These are phyloP conservation scores for Colletotrichum liriopes DNA, from an alignment of 2,329 filamentous ascomycete genomes.

Conservation along the genomic window DNA sequence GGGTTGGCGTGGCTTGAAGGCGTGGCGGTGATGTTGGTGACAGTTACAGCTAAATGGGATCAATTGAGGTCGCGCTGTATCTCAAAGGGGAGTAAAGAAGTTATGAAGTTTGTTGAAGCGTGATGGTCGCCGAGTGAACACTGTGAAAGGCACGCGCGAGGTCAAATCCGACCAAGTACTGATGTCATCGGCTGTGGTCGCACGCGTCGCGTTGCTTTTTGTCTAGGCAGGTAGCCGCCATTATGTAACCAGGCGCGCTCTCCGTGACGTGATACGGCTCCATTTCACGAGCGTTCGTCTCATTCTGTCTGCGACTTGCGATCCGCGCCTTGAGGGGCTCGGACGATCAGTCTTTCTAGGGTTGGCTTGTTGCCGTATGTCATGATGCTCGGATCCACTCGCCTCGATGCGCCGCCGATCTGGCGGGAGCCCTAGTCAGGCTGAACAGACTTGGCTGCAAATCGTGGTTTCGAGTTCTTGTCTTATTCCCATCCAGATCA, in stretches of 20 bases:
- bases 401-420: neutral
- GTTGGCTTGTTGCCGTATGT: neutral
- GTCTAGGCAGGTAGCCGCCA: conserved; percentile 33
- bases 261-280: conserved; percentile 7
- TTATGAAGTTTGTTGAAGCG: neutral
- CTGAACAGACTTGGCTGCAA: neutral
- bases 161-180: conserved; percentile 17
- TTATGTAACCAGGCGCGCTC: conserved; percentile 33
- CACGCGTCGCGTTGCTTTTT: conserved; percentile 42
- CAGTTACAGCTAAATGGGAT: neutral
- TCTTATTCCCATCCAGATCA: neutral
- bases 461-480: neutral
- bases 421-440: neutral
- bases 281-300: neutral
- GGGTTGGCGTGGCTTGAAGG: neutral
- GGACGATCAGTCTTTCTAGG: neutral
- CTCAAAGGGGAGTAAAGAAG: neutral
- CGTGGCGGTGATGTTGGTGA: neutral
- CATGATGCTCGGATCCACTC: neutral
- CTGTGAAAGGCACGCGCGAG: neutral
- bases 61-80: neutral
- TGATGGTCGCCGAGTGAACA: neutral
- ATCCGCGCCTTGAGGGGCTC: neutral
- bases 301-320: neutral
- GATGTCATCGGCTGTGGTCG: conserved; percentile 38